Evolutionary conservation across 257 asterid species (phyloP), one percentile per base, ranked within the genome.

Genomic region (Solanum pennellii): DNA sequence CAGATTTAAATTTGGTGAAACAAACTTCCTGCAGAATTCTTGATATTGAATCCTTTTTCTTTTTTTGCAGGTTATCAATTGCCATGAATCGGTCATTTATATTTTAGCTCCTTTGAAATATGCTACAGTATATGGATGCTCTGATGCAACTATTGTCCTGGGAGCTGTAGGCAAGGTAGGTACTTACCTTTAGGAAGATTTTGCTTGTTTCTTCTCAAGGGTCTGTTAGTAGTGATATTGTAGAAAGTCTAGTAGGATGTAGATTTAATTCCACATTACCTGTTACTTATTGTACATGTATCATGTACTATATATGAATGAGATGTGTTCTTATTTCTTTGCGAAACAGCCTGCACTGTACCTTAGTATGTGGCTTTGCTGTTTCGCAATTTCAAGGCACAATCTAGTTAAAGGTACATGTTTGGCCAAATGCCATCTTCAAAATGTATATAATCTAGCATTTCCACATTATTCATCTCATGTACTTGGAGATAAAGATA

Each of bases 141-240:
- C 99, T 86, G 99, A 96, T 92, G 99, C 99, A 75, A 96, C 99
- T 49, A 94, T 96, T 82, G 93, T 96, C 90, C 92, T 96, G 75
- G 99, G 99, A 83, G 98, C 99, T 73, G 95, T 96, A 90, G 99
- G 99, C 95, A 95, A 96, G 98, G 99, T 96, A 94, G 72, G 85
- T 47, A 31, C 29, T 49, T 16, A 82, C 69, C 85, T 82, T 49
- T 31, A 82, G 69, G 69, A 18, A 29, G 69, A 82, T 49, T 49
- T 82, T 82, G 31, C 45, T 49, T 82, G 13, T 82, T 82, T 82
- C 29, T 80, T 80, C 84, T 80, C 27, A 10, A 80, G 45, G 45
- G 44, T 31, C 1, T 20, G 37, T 47, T 49, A 49, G 69, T 49
- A 1, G 45, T 47, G 85, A 80, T 47, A 47, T 10, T 18, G 41